Evolutionary conservation across 805 yeast genomes (phyloP).

Genomic region (Yamadazyma tumulicola): DNA sequence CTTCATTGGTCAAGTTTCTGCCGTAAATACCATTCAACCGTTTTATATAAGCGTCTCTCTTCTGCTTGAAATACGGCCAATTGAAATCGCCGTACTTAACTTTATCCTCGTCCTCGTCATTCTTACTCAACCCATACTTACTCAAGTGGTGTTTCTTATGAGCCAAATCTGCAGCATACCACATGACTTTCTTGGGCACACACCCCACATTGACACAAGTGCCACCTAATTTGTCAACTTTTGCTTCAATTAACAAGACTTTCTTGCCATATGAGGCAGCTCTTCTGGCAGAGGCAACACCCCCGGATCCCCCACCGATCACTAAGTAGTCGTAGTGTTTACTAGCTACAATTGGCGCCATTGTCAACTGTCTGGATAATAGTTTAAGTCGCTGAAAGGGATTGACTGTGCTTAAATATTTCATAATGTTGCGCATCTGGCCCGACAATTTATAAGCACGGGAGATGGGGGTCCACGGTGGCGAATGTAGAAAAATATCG

Average conservation of each 20-base stretch:
- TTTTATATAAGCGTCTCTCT: constrained; percentile 87
- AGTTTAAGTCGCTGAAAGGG: constrained; percentile 12
- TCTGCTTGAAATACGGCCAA: constrained; percentile 78
- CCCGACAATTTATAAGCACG: too few relatives aligned
- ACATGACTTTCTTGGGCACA: constrained; percentile 98
- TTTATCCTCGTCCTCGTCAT: constrained; percentile 40
- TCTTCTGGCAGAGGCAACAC: constrained; percentile 97
- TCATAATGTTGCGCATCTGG: constrained; percentile 1
- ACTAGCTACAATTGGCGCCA: constrained; percentile 40
- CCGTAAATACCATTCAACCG: constrained; percentile 93
- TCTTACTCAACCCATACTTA: constrained; percentile 76
- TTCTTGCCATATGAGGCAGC: constrained; percentile 94
- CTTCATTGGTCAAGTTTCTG: constrained; percentile 80
- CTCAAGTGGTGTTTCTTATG: constrained; percentile 67
- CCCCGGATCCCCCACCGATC: constrained; percentile 99
- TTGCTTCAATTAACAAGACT: constrained; percentile 75
- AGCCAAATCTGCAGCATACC: constrained; percentile 95
- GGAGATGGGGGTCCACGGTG: too few relatives aligned
- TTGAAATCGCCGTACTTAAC: constrained; percentile 56
- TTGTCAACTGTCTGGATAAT: constrained; percentile 34
- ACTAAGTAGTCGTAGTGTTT: constrained; percentile 83
- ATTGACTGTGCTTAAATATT: too few relatives aligned
- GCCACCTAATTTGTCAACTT: constrained; percentile 74
- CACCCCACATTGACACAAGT: constrained; percentile 99
- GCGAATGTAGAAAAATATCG: too few relatives aligned